A percentile compares a stretch with the other conserved stretches of the same genome.
Evolutionary conservation across 768 basidiomycete genomes (phyloP).

Genomic region (Xanthoconium stramineum): DNA sequence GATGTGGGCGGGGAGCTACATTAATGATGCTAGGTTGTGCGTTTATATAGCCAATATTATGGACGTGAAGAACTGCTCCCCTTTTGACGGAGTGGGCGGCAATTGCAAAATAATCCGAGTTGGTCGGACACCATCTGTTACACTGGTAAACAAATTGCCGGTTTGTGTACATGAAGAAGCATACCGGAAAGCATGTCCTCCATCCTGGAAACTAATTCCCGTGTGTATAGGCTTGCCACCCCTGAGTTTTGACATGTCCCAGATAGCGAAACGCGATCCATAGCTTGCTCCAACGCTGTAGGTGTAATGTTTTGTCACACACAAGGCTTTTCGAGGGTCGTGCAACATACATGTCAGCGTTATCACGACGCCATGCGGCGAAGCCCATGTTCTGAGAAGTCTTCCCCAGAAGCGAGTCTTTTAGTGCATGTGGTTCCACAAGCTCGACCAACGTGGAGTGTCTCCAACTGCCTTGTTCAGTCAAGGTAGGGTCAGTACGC

Average conservation of each 20-base stretch:
- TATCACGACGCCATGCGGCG: constrained; percentile 68
- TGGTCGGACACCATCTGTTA: constrained; percentile 72
- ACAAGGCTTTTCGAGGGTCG: not conserved
- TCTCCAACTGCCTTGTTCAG: constrained; percentile 52
- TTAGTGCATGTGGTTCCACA: constrained; percentile 62
- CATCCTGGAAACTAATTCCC: constrained; percentile 63
- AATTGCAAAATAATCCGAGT: constrained; percentile 75
- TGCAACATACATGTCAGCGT: constrained; percentile 64
- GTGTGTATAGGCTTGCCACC: constrained; percentile 71
- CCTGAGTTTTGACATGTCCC: constrained; percentile 69
- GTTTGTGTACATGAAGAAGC: not conserved
- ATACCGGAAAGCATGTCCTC: constrained; percentile 66
- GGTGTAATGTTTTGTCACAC: not conserved
- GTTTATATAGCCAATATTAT: constrained; percentile 63
- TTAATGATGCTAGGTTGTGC: constrained; percentile 59
- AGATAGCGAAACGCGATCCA: constrained; percentile 67
- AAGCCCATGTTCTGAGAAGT: constrained; percentile 51
- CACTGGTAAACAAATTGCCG: not conserved
- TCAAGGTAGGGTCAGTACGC: constrained; percentile 64
- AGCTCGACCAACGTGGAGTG: constrained; percentile 69
- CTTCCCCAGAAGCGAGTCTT: constrained; percentile 47
- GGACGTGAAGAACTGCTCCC: constrained; percentile 68
- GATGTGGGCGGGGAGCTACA: constrained; percentile 59
- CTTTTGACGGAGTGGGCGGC: constrained; percentile 54
- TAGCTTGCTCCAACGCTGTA: constrained; percentile 72